These are phyloP conservation scores for Populus tomentosa DNA, from an alignment of 441 rosid species.

Conservation along the genomic window DNA sequence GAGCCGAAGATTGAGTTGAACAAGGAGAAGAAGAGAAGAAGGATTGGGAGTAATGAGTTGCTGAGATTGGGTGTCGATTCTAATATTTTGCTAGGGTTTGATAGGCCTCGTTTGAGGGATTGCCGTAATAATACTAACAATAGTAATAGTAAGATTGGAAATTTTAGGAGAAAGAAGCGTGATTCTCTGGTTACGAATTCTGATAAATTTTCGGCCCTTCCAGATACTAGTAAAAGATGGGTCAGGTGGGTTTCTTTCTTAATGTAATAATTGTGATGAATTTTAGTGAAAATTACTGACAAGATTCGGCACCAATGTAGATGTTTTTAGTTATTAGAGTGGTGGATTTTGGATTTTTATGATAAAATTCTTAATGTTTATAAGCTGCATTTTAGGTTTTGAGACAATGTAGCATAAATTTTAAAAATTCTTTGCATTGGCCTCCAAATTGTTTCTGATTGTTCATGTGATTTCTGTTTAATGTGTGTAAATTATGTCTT, in stretches of 20 bases:
- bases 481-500: conserved; percentile 13
- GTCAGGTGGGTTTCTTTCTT: conserved; percentile 44
- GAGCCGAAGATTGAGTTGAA: conserved; percentile 8
- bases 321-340: background rate
- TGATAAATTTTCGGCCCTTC: conserved; percentile 25
- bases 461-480: background rate
- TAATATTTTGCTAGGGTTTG: conserved; percentile 27
- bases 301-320: background rate
- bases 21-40: conserved; percentile 40
- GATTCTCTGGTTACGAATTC: conserved; percentile 17
- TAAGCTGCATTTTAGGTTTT: background rate
- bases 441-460: background rate
- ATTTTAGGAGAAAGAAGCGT: conserved; percentile 32
- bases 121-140: conserved; percentile 34
- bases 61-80: conserved; percentile 66
- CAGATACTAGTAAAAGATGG: conserved; percentile 64
- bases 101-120: conserved; percentile 57
- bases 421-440: background rate
- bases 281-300: background rate
- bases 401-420: conserved; percentile 2
- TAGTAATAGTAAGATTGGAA: conserved; percentile 6
- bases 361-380: background rate
- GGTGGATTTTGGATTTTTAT: background rate
- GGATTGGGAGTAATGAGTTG: conserved; percentile 58
- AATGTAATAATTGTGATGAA: no score